A percentile compares a stretch with the other conserved stretches of the same genome.
These are phyloP conservation scores for Solanum stenotomum DNA, from an alignment of 257 asterid genomes.

Conservation along the genomic window DNA sequence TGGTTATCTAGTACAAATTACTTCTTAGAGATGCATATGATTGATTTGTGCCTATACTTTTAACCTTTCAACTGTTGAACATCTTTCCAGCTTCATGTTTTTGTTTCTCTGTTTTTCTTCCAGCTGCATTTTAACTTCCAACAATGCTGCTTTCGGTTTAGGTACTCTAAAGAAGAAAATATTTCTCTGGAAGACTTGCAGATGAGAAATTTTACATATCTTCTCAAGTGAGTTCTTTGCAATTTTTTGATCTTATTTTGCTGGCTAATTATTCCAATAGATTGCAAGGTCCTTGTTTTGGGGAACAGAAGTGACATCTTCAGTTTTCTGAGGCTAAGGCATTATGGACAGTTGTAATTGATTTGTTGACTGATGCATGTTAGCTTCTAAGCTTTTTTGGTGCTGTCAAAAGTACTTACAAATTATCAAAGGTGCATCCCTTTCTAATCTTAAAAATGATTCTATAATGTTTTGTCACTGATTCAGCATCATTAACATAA, in stretches of 20 bases:
- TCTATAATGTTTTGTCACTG: background rate
- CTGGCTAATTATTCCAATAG: background rate
- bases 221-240: slow-evolving; percentile 51
- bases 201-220: slow-evolving; percentile 58
- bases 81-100: background rate
- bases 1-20: background rate
- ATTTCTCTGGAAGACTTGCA: slow-evolving; percentile 47
- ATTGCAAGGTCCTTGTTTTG: background rate
- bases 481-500: background rate
- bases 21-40: background rate
- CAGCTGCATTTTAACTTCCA: background rate
- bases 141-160: slow-evolving; percentile 8
- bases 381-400: background rate
- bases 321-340: background rate
- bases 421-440: background rate
- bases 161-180: slow-evolving; percentile 95
- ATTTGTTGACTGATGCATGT: background rate
- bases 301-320: background rate
- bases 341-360: background rate
- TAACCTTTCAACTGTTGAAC: background rate
- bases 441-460: background rate
- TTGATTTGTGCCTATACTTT: background rate
- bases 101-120: background rate
- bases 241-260: background rate
- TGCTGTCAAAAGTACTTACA: background rate